Base-by-base conservation (phyloP, 345 rosid genomes). In the Eucalyptus shirleyi region DNA sequence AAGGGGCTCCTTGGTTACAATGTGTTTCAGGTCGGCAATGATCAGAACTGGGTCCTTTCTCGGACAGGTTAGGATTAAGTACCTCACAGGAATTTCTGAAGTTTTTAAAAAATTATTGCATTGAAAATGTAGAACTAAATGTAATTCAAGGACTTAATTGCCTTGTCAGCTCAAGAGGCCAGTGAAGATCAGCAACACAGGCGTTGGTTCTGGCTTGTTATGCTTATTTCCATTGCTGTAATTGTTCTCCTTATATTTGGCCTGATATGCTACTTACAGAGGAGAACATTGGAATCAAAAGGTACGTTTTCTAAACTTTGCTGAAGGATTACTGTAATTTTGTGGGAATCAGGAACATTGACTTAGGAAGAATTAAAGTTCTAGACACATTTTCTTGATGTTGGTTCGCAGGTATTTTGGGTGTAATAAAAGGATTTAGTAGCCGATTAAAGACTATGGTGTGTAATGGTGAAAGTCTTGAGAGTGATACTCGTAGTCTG, bases 31-130 rank as follows among this genome's bases (percentile, higher is more conserved):
- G 91, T 93, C 15, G 1, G 32, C 16, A 88, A 88, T 87, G 95
- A 95, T 86, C 62, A 92, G 13, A 72, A 93, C 49, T 93, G 94
- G 95, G 88, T 28, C 72, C 95, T 95, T 89, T 93, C 95, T 34
- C 87, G n/a, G 30, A 62, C 91, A 56, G 93, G 95, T 92, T 86
- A 2, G 87, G 30, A 77, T 65, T 51, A 13, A 87, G 14, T 51
- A 6, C 62, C 55, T 44, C 60, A 59, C 11, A 50, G 88, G 77
- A 44, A 62, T 44, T 77, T 50, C 13, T 72, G 82, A 72, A 11
- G 14, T 4, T 37, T 18, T 72, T 72, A 10, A 62, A 30, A 72
- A 5, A 37, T 72, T 37, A 34, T 21, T 72, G 45, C 6, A 37
- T 21, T 72, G 82, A 72, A 72, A 37, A 37, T 72, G 82, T 19